Evolutionary conservation across 2,329 filamentous ascomycete genomes (phyloP), one percentile per base, ranked within the genome.

Genomic region (Fusarium oxysporum): DNA sequence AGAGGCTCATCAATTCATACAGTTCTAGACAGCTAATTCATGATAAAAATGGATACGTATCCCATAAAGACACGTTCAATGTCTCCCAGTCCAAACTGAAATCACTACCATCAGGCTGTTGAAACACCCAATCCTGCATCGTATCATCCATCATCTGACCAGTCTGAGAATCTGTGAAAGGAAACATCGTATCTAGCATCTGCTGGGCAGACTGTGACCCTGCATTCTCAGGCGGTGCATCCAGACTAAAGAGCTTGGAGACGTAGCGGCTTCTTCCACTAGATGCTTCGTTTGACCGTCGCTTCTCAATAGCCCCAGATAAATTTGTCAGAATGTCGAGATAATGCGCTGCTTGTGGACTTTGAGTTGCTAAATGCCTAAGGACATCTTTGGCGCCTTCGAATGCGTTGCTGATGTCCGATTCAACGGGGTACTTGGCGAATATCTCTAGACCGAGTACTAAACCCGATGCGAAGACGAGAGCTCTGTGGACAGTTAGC

Each of bases 371-470:
- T 1, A 90, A 77, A 37, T 83, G 83, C 3, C 80, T 81, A 3
- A 91, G 81, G 2, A 90, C 85, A 8, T 85, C 81, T 8, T 85
- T 82, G 4, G 88, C 85, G 5, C 85, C 83, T 25, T 81, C 78
- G 68, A 90, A 90, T 0, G 88, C 85, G 11, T 77, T 23, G 83
- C 80, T 83, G 47, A 86, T 81, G 30, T 85, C 83, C 11, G 83
- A 78, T 35, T 87, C 83, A 3, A 83, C 77, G 1, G 84, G 82
- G 10, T 81, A 77, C 54, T 87, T 84, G 0, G 86, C 86, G 65
- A 90, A 89, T 70, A 89, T 85, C 3, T 86, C 85, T 21, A 91
- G 86, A 0, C 89, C 88, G 0, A 90, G 81, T 0, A 90, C 84
- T 1, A 91, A 78, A 1, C 88, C 88, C 4, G 89, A 86, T 0